Base-by-base conservation (phyloP, 192 early-diverging fungal genomes). In the Gamsiella multidivaricata region DNA sequence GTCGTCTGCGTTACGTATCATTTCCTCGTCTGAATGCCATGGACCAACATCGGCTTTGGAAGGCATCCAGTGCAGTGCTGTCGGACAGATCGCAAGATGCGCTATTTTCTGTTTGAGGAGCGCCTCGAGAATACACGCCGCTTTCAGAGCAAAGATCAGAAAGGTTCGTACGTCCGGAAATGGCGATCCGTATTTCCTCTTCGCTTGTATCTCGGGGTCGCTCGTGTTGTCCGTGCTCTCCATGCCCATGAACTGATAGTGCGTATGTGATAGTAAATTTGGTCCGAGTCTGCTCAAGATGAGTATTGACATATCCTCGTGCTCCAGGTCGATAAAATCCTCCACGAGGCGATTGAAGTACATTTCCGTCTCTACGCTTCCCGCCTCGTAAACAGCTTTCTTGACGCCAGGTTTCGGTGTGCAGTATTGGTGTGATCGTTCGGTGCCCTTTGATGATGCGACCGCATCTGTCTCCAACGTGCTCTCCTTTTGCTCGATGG, bases 101-200 rank as follows among this genome's bases (percentile, higher is more conserved):
- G 74, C 74, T 17, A 78, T 17, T 14, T 78, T 68, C 4, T 52
- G 25, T 10, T 22, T 9, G 22, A 57, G 37, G 5, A 78, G 26
- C 7, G 65, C 65, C 26, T 78, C 74, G 4, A 78, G 54, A 3
- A 78, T 66, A 22, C 57, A 64, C 0, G 74, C 65, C 12, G 65
- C 65, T 33, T 78, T 78, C 9, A 78, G 61, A 18, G 59, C 59
- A 46, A 78, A 78, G 23, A 78, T 39, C 23, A 78, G 8, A 54
- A 78, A 78, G 0, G 74, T 78, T 17, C 67, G 53, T 0, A 69
- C 74, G 31, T 78, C 74, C 18, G 60, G 65, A 28, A 78, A 78
- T 1, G 74, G 74, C 17, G 74, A 78, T 14, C 65, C 65, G 11
- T 51, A 18, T 5, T 42, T 54, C 54, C 45, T 39, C 28, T 70